Conservation (phyloP, 495 filamentous ascomycete species). For the Aspergillus campestris region DNA sequence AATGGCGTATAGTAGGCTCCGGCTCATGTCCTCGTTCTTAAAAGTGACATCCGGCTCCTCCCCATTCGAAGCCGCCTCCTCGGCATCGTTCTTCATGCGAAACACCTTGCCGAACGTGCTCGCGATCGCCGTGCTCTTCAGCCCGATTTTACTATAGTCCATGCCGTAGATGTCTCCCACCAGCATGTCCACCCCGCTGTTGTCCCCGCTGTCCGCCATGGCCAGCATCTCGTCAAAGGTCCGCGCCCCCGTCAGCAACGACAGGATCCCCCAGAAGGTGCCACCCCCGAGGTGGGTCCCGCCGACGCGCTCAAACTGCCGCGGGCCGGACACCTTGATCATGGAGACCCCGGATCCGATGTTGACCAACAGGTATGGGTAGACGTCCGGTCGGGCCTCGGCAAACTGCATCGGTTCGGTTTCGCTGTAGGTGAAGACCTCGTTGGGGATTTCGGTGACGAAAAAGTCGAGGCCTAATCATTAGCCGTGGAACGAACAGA, state of each 20-base stretch:
- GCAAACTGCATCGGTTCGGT: constrained; percentile 78
- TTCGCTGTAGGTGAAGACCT: constrained; percentile 95
- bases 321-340: constrained; percentile 90
- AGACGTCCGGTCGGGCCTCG: constrained; percentile 63
- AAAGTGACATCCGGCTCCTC: constrained; percentile 50
- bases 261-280: constrained; percentile 91
- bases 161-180: constrained; percentile 97
- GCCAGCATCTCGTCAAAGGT: constrained; percentile 94
- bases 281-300: constrained; percentile 92
- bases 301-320: constrained; percentile 78
- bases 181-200: constrained; percentile 88
- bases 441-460: constrained; percentile 90
- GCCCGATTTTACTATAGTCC: constrained; percentile 88
- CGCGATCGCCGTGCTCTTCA: constrained; percentile 89
- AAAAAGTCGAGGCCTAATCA: constrained; percentile 85
- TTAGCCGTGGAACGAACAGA: not conserved
- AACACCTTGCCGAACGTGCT: constrained; percentile 96
- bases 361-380: constrained; percentile 95
- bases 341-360: constrained; percentile 99
- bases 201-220: constrained; percentile 90
- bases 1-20: constrained; percentile 73
- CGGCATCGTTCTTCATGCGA: constrained; percentile 60
- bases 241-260: constrained; percentile 78
- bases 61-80: constrained; percentile 19
- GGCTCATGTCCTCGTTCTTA: constrained; percentile 56